Percentiles rank a stretch among this genome's conserved stretches.
Conservation (phyloP, 495 filamentous ascomycete genomes). For the Penicillium paxilli region DNA sequence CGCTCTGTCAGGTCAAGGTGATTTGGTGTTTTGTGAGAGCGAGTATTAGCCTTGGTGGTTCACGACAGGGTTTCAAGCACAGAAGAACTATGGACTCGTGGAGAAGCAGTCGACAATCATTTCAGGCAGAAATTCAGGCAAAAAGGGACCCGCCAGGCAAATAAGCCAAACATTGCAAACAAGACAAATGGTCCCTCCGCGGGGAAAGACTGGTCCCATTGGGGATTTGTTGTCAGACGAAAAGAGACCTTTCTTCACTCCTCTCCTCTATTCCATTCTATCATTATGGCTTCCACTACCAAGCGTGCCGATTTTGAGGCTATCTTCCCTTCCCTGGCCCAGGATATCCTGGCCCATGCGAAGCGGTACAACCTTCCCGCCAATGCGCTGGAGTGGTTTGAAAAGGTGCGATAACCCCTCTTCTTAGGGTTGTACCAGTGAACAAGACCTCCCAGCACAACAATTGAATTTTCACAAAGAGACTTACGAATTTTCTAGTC, state of each 20-base stretch:
- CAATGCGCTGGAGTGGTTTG: slow-evolving; percentile 83
- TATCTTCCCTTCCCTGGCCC: slow-evolving; percentile 77
- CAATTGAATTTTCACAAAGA: too few species aligned
- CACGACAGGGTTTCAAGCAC: too few species aligned
- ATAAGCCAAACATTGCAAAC: too few species aligned
- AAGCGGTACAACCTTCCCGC: slow-evolving; percentile 78
- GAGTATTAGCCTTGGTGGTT: too few species aligned
- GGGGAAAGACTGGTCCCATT: slow-evolving; percentile 9
- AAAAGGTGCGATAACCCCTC: slow-evolving; percentile 68
- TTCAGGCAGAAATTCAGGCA: background rate
- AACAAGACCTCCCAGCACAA: too few species aligned
- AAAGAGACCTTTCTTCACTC: background rate
- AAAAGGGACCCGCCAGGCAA: too few species aligned
- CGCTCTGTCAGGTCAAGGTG: background rate
- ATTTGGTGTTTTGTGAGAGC: too few species aligned
- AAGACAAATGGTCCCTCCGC: slow-evolving; percentile 8
- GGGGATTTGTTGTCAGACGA: background rate
- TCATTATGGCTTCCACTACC: slow-evolving; percentile 62
- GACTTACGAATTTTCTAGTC: slow-evolving; percentile 46
- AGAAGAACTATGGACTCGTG: too few species aligned
- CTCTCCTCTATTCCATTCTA: background rate
- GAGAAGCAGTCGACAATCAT: background rate
- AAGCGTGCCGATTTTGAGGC: slow-evolving; percentile 83
- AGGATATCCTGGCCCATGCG: slow-evolving; percentile 73
- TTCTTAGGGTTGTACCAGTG: too few species aligned